Base-by-base conservation (phyloP, 2,329 filamentous ascomycete species). In the Trichoderma arundinaceum region DNA sequence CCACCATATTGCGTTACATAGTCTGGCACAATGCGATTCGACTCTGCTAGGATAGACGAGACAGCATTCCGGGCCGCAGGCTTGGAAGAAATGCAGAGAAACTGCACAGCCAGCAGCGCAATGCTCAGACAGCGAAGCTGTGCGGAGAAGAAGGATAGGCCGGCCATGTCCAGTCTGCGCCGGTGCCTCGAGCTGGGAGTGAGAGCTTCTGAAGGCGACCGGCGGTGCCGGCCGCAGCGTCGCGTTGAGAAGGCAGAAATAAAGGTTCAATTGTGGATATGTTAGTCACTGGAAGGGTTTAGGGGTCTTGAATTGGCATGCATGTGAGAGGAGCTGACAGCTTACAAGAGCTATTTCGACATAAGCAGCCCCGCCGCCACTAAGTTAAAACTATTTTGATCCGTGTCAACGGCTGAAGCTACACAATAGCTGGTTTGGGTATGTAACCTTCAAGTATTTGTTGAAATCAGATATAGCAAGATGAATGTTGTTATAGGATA, bases 161-260 rank as follows among this genome's bases (percentile, higher is more conserved):
- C 19, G 35, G 58, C 58, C 58, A 61, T 61, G 44, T 51, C 13
- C 35, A 61, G 15, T 49, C 57, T 28, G 57, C 57, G 46, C 44
- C 46, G 32, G 19, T 38, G 22, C 58, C 43, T 38, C 44, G 41
- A 61, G 33, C 44, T 49, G 33, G 44, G 46, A 41, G 44, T 32
- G 33, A 41, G 58, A 35, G 58, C 33, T 61, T 61, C 48, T n/a
- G 51, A 51, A 61, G 12, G 17, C n/a, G 35, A 33, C 58, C 58
- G 58, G 58, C 9, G 15, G 33, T 51, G 44, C 58, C 58, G 58
- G 35, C 35, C 35, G 35, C 35, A n/a, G 19, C 33, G 28, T 22
- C 39, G 51, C 33, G 19, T 19, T 28, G 19, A 19, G 22, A 22
- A n/a, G 9, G 15, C 33, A 22, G 8, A 28, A 9, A 13, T 28